phyloP scores from a whole-genome alignment of 306 rosid species.

The Sesbania bispinosa region DNA sequence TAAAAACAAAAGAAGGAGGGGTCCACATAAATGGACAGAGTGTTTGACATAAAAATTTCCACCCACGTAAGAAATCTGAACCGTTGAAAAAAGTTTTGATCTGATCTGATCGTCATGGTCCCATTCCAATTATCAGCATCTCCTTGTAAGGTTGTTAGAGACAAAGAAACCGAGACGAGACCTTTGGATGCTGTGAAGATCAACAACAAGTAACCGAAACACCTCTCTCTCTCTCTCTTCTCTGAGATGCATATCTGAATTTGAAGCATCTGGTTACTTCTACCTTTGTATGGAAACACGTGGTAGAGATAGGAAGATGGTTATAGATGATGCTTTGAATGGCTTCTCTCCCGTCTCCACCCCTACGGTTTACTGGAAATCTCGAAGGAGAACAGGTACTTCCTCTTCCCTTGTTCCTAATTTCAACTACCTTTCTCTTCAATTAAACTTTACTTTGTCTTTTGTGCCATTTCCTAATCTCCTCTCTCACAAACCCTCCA shows the following conservation, averaged over 20 bases:
- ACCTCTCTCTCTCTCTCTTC: not conserved
- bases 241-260: not conserved
- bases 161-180: too few species aligned
- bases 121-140: slow-evolving; percentile 26
- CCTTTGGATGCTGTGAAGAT: slow-evolving; percentile 22
- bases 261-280: not conserved
- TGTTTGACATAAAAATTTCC: slow-evolving; percentile 32
- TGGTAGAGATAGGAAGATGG: slow-evolving; percentile 31
- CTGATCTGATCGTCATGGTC: slow-evolving; percentile 24
- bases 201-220: slow-evolving; percentile 19
- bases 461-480: not conserved
- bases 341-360: slow-evolving; percentile 70
- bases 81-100: slow-evolving; percentile 40
- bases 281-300: slow-evolving; percentile 43
- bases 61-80: slow-evolving; percentile 45
- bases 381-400: slow-evolving; percentile 85
- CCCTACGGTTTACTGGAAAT: slow-evolving; percentile 76
- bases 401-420: not conserved
- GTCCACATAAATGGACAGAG: slow-evolving; percentile 33
- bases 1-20: not conserved
- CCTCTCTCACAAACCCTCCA: not conserved
- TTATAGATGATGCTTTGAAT: slow-evolving; percentile 46
- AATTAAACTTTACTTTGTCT: not conserved
- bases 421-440: not conserved
- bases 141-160: slow-evolving; percentile 26